Base-by-base conservation (phyloP, 2,329 filamentous ascomycete genomes). In the Fonsecaea nubica region DNA sequence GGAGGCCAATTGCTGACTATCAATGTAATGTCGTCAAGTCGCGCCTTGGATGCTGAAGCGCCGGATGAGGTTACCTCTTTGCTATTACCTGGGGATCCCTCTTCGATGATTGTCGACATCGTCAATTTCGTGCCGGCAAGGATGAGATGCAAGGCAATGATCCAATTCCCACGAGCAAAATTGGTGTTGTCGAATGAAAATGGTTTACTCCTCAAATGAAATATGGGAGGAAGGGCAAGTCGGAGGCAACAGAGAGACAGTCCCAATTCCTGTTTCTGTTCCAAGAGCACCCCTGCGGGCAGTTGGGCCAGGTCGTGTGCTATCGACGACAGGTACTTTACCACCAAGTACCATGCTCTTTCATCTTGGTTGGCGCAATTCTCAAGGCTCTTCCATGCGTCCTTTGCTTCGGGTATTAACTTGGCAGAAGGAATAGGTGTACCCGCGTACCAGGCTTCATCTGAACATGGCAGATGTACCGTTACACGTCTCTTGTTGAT, bases 1-100 rank as follows among this genome's bases (percentile, higher is more conserved):
- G 65, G 21, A 38, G 63, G 60, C 65, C 65, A 67, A 9, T 60
- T 56, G 18, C 65, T 59, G 55, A 67, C 63, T 10, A 67, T 67
- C 33, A 56, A 56, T 53, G 65, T 63, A 21, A 67, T 32, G 12
- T 67, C 65, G 36, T 60, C 58, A 32, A 61, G 57, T 18, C 61
- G 60, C 35, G 53, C 60, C 8, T 61, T 61, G 15, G 63, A 30
- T 3, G 61, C 54, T 10, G 61, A 61, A 30, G 36, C 21, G 42
- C 58, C 58, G n/a, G 48, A 18, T 12, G 42, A 50, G 30, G 60
- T 58, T 10, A 52, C 38, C 45, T 61, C 61, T 21, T 33, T 38
- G 38, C 62, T 52, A 50, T 67, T 53, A 32, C 18, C 21, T 7
- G 8, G 18, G 36, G 10, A 56, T 30, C 63, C 61, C 13, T 30